Conservation (phyloP, 257 asterid genomes). For the Solanum tacnaense region DNA sequence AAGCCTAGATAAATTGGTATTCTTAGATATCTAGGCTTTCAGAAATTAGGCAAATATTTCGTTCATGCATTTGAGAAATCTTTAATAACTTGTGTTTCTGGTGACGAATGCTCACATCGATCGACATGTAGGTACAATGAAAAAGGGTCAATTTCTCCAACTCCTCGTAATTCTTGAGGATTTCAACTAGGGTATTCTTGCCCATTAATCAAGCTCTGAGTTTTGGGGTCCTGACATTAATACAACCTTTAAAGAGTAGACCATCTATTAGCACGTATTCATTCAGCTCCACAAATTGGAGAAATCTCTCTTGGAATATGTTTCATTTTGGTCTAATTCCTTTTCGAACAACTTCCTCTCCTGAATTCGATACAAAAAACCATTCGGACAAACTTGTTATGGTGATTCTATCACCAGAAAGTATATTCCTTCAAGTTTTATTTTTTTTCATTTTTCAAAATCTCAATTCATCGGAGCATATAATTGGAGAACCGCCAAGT, state of each 20-base stretch:
- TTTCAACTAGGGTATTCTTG: neutral
- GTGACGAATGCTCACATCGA: neutral
- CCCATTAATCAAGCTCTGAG: neutral
- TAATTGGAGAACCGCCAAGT: neutral
- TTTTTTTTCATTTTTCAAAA: no score
- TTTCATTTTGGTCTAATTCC: neutral
- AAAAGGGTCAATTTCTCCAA: neutral
- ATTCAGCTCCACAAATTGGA: neutral
- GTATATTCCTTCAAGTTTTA: neutral
- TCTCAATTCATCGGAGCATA: neutral
- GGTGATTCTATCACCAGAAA: neutral
- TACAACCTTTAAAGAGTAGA: neutral
- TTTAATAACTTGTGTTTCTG: neutral
- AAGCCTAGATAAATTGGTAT: no score
- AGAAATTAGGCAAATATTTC: neutral
- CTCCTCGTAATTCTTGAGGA: neutral
- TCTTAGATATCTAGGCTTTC: neutral
- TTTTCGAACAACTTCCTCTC: no score
- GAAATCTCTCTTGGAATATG: neutral
- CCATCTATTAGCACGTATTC: neutral
- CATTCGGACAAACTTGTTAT: neutral
- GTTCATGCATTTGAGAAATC: neutral
- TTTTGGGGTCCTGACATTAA: neutral
- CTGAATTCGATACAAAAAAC: neutral
- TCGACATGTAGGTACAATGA: neutral